Conservation (phyloP, 768 basidiomycete species). For the Pleurotus djamor region DNA sequence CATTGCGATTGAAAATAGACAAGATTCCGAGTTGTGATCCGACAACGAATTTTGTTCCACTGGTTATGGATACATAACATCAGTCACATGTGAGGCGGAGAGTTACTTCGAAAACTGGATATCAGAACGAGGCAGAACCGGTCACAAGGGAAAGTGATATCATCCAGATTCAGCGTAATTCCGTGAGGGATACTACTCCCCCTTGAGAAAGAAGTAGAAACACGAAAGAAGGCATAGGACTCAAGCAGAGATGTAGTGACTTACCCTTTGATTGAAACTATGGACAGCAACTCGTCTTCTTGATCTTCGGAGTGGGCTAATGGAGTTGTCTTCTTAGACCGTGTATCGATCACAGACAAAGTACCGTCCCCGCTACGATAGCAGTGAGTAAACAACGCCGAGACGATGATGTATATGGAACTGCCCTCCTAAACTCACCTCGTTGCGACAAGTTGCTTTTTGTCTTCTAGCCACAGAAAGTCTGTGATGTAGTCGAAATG, state of each 20-base stretch:
- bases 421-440: conserved; percentile 49
- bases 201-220: neutral
- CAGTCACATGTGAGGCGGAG: neutral
- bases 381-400: neutral
- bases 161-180: no score
- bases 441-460: conserved; percentile 82
- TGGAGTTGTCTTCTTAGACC: conserved; percentile 76
- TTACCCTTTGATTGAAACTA: conserved; percentile 81
- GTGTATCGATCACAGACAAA: conserved; percentile 87
- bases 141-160: no score
- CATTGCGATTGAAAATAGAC: conserved; percentile 84
- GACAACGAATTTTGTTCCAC: conserved; percentile 79
- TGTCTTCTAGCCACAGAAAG: conserved; percentile 83
- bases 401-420: neutral
- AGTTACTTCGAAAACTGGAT: neutral
- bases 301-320: conserved; percentile 91
- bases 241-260: conserved; percentile 18
- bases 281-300: conserved; percentile 89
- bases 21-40: conserved; percentile 90
- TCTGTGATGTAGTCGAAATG: conserved; percentile 96
- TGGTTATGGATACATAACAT: conserved; percentile 18
- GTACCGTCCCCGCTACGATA: conserved; percentile 85
- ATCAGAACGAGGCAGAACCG: neutral
- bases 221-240: conserved; percentile 5
- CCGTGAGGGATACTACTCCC: neutral